Evolutionary conservation across 495 filamentous ascomycete genomes (phyloP), one percentile per base, ranked within the genome.

Genomic region (Glarea lozoyensis): DNA sequence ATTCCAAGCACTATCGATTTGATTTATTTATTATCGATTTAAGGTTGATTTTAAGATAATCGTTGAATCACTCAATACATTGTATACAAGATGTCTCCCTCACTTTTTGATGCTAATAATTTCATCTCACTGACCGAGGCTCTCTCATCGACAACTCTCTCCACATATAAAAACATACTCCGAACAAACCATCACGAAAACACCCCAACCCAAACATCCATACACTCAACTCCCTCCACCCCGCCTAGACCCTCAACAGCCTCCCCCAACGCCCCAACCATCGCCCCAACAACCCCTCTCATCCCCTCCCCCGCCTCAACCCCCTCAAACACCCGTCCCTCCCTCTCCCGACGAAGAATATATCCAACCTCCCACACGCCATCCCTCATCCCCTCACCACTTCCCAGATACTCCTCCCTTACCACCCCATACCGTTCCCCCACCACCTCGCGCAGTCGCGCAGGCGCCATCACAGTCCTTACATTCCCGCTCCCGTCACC

Each of bases 131-230:
- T n/a, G n/a, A n/a, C n/a, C n/a, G n/a, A n/a, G n/a, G n/a, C n/a
- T n/a, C n/a, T n/a, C n/a, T n/a, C n/a, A n/a, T n/a, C n/a, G n/a
- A n/a, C n/a, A n/a, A n/a, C n/a, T n/a, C n/a, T n/a, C n/a, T n/a
- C n/a, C n/a, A 29, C 25, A n/a, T 7, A 29, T 29, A n/a, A 29
- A n/a, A 7, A 29, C 25, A 7, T 7, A 29, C n/a, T 29, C n/a
- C 25, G n/a, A 29, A 29, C 7, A 7, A 7, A 29, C 25, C n/a
- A 27, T 18, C 16, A 17, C 17, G 18, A 12, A 40, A 45, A 46
- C 16, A 46, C 43, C 17, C 54, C 67, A 47, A 60, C 59, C 68
- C 69, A 73, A 40, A 67, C 60, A 64, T 70, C 67, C 68, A 71
- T 71, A 18, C 59, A 56, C 52, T 56, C 59, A 24, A 65, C 61